phyloP scores from a whole-genome alignment of 768 basidiomycete species.

The Dendrothele bispora region DNA sequence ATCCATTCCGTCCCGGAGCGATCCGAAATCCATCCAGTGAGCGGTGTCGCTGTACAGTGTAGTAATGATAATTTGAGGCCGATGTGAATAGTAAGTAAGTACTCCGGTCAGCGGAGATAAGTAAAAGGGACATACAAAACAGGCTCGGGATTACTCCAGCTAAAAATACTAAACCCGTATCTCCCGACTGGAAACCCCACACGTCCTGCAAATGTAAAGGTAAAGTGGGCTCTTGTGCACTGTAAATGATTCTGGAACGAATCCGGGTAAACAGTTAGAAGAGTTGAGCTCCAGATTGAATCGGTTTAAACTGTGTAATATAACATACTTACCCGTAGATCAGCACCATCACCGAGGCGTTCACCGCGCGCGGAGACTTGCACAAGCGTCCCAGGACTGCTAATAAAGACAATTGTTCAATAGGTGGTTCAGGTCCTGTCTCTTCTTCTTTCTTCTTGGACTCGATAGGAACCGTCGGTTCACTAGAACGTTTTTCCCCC shows the following conservation, averaged over 20 bases:
- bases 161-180: constrained; percentile 68
- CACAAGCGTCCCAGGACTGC: constrained; percentile 40
- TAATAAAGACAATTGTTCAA: constrained; percentile 32
- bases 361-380: constrained; percentile 49
- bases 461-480: too few relatives aligned
- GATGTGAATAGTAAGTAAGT: not conserved
- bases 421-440: too few relatives aligned
- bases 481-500: too few relatives aligned
- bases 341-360: constrained; percentile 43
- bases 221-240: constrained; percentile 54
- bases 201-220: constrained; percentile 51
- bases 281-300: too few relatives aligned
- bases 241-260: constrained; percentile 42
- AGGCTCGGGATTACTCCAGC: constrained; percentile 64
- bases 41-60: constrained; percentile 48
- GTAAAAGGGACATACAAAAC: constrained; percentile 47
- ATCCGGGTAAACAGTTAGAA: too few relatives aligned
- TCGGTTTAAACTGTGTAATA: not conserved
- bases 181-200: constrained; percentile 47
- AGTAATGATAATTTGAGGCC: not conserved
- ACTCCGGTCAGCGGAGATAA: not conserved
- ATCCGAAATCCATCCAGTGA: constrained; percentile 62
- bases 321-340: constrained; percentile 50
- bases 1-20: constrained; percentile 56
- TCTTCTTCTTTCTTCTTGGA: too few relatives aligned